Evolutionary conservation across 768 basidiomycete species (phyloP).

Genomic region (Psilocybe tampanensis): DNA sequence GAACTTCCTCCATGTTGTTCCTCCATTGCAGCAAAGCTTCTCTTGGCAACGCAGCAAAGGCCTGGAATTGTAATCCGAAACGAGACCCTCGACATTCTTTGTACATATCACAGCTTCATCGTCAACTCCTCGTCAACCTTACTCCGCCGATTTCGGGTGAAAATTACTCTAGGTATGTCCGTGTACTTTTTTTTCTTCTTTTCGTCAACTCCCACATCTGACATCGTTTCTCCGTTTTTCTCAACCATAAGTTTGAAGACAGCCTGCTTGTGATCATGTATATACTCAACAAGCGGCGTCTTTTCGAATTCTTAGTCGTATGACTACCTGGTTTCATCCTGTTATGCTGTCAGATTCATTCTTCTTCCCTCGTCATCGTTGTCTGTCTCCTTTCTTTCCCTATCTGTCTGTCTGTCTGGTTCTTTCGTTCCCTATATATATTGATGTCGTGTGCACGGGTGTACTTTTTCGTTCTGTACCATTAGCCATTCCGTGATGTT

Average conservation of each 20-base stretch:
- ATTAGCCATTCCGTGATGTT: background rate
- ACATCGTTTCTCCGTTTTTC: background rate
- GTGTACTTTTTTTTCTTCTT: background rate
- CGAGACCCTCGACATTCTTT: slow-evolving; percentile 5
- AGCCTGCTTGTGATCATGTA: slow-evolving; percentile 8
- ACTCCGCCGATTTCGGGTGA: slow-evolving; percentile 3
- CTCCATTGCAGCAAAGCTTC: slow-evolving; percentile 1
- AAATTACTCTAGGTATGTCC: slow-evolving; percentile 18
- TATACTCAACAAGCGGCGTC: slow-evolving; percentile 6
- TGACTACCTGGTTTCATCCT: background rate
- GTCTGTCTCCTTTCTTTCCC: too few relatives aligned
- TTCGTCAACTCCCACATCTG: background rate
- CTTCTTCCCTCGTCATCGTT: too few relatives aligned
- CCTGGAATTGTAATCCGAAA: slow-evolving; percentile 6
- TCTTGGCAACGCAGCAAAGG: slow-evolving; percentile 4
- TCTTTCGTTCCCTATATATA: background rate
- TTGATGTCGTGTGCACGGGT: slow-evolving; percentile 5
- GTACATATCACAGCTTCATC: slow-evolving; percentile 4
- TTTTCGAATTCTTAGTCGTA: slow-evolving; percentile 3
- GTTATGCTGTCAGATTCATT: background rate
- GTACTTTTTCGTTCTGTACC: slow-evolving; percentile 10
- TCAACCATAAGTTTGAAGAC: too few relatives aligned
- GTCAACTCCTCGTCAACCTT: background rate
- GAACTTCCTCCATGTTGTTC: background rate
- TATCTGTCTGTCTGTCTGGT: background rate